Conservation (phyloP, 2,329 filamentous ascomycete species). For the Cytospora chrysosperma region DNA sequence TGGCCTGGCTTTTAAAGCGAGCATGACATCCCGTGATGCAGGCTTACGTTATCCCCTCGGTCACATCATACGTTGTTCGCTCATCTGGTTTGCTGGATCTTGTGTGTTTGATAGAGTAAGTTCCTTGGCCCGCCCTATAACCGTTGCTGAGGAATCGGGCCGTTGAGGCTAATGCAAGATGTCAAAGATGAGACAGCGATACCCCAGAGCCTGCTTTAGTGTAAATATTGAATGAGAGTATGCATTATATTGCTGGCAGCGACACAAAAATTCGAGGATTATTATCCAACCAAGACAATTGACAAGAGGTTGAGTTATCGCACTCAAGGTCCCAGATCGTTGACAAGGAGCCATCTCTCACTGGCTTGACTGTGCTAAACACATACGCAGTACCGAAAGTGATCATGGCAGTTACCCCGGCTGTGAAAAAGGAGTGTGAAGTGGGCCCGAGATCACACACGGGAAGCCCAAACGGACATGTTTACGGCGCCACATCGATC, state of each 20-base stretch:
- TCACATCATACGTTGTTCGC: background rate
- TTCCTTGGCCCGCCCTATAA: background rate
- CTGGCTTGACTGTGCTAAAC: background rate
- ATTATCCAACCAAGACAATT: slow-evolving; percentile 2
- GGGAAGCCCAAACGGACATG: background rate
- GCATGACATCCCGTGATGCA: background rate
- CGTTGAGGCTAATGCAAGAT: slow-evolving; percentile 18
- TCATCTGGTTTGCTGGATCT: background rate
- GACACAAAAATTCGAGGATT: background rate
- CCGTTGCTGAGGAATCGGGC: background rate
- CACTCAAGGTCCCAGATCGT: background rate
- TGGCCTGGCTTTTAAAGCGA: background rate
- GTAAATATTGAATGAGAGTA: slow-evolving; percentile 21
- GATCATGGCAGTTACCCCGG: slow-evolving; percentile 4
- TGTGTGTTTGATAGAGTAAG: slow-evolving; percentile 16
- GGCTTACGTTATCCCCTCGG: slow-evolving; percentile 7
- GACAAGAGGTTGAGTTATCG: background rate
- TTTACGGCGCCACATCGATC: background rate
- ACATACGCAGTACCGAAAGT: background rate
- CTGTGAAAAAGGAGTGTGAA: slow-evolving; percentile 7
- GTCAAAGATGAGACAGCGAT: slow-evolving; percentile 5
- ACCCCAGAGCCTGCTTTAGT: slow-evolving; percentile 5
- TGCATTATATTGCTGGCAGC: slow-evolving; percentile 1
- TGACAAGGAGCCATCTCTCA: background rate
- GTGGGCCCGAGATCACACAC: background rate